Base-by-base conservation (phyloP, 352 stramenopile genomes). In the Aphanomyces astaci region DNA sequence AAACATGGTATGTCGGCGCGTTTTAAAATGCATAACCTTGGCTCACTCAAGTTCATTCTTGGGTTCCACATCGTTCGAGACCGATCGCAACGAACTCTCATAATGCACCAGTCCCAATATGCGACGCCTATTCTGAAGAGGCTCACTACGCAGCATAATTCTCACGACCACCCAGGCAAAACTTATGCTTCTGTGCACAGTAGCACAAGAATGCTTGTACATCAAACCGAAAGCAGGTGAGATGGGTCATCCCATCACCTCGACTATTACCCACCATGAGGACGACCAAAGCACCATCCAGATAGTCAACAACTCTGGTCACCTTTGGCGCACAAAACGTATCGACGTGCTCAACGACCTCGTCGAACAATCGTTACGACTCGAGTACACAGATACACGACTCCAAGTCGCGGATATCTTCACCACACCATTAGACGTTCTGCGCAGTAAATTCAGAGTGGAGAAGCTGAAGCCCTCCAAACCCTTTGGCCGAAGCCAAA, bases 201-300 rank as follows among this genome's bases (percentile, higher is more conserved):
- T 64, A 52, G 69, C 74, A 36, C 71, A 74, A 46, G 48, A 71
- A 36, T 40, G 62, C 2, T 24, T 72, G 11, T 74, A 64, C 36
- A n/a, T 74, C 2, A 63, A 53, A 19, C 5, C 15, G 7, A 31
- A 67, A n/a, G 2, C 54, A 2, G 32, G 28, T 63, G 70, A 71
- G 31, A 19, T 71, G 28, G 63, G 63, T 3, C 62, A 52, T n/a
- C 7, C 1, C 9, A 59, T 25, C 11, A 72, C 9, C 13, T 17
- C 66, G 22, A 1, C n/a, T n/a, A n/a, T n/a, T n/a, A n/a, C n/a
- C n/a, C n/a, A n/a, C 55, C 52, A 66, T 19, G 71, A 81, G 46
- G 73, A 80, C 52, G 77, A 81, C 24, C 68, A 81, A 43, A 76
- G 73, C 31, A 74, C 56, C 36, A 81, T 81, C 33, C 72, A 77